Base-by-base conservation (phyloP, 768 basidiomycete species). In the Mrakia frigida region DNA sequence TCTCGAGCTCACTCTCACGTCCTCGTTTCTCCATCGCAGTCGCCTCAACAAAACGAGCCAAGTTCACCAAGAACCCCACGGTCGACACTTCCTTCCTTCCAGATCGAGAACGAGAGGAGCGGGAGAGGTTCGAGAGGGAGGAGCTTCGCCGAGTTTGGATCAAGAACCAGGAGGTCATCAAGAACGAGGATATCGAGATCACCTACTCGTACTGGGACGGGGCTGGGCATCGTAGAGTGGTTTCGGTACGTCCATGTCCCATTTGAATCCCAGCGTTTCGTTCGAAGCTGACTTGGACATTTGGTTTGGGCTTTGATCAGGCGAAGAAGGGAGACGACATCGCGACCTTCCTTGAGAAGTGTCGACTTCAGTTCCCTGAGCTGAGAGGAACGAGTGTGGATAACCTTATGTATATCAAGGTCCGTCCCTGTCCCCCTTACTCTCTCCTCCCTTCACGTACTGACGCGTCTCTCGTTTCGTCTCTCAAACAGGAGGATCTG, bases 171-270 rank as follows among this genome's bases (percentile, higher is more conserved):
- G 87, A 90, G 82, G 86, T 89, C 33, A 87, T 90, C 74, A 90
- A 90, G 82, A 81, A 84, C 37, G 90, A 91, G 79, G 87, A 88
- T 33, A 92, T 99, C 73, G 97, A 98, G 83, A 87, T 99, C 74
- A 90, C 90, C 0, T 99, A 98, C 82, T 97, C 94, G 0, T 99
- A 90, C 83, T 99, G 97, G 97, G 97, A 99, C 82, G 97, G 97
- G 16, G 94, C 91, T 81, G 97, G 97, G 0, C 97, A 98, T 84
- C 86, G 97, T 72, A 97, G 95, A 85, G 90, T 89, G 70, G 95
- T 96, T 23, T 87, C 85, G 80, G 96, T 96, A 81, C 84, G 92
- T 73, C n/a, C n/a, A n/a, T 74, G 25, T 53, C 31, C 43, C 16
- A 18, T 33, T 31, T 43, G 6, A 11, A 10, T 70, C 50, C 25